These are phyloP conservation scores for Blepharisma undulans DNA, from an alignment of 169 alveolate genomes.

Conservation along the genomic window DNA sequence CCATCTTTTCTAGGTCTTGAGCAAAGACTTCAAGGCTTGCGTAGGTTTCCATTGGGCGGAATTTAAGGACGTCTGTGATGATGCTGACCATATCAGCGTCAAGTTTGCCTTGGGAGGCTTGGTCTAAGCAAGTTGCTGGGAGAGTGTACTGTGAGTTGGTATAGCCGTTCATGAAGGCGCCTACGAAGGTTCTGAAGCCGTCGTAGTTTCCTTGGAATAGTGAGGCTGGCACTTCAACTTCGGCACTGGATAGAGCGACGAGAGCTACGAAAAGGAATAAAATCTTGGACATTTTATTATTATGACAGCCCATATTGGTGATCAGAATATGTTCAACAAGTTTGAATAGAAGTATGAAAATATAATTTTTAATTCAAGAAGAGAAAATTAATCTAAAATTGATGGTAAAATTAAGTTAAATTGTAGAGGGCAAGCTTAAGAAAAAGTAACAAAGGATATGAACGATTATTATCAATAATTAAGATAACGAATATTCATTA, in stretches of 20 bases:
- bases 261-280: neutral
- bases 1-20: neutral
- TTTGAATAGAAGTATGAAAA: neutral
- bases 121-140: neutral
- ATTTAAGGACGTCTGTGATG: neutral
- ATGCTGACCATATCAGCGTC: neutral
- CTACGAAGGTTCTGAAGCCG: neutral
- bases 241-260: neutral
- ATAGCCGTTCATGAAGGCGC: neutral
- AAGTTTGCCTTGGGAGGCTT: neutral
- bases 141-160: neutral
- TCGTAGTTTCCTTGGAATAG: neutral
- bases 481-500: neutral
- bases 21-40: neutral
- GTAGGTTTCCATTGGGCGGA: neutral
- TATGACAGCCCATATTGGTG: neutral
- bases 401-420: neutral
- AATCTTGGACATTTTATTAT: neutral
- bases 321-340: neutral
- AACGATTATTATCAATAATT: neutral
- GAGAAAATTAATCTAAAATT: neutral
- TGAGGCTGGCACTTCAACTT: neutral
- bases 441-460: neutral
- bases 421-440: neutral
- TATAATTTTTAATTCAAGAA: neutral